These are phyloP conservation scores for Citrus sp. DNA, from an alignment of 345 rosid species.

Conservation along the genomic window DNA sequence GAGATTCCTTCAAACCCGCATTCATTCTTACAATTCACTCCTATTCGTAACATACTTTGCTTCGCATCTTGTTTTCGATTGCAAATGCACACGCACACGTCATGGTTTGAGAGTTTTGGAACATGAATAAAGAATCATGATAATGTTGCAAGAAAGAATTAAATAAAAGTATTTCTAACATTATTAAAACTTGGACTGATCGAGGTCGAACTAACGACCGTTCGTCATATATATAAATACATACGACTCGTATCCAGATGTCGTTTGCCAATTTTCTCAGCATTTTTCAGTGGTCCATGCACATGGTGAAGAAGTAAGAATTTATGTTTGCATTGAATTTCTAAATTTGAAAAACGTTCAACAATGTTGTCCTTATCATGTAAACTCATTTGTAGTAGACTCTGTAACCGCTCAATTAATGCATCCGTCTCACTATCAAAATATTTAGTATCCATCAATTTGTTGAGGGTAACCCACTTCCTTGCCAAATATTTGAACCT, in stretches of 20 bases:
- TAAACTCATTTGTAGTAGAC: no score
- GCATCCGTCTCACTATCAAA: no score
- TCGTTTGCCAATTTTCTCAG: neutral
- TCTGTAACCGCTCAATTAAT: no score
- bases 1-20: no score
- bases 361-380: neutral
- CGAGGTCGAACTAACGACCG: neutral
- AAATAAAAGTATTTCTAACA: no score
- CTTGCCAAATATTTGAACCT: no score
- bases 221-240: neutral
- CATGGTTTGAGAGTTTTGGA: neutral
- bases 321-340: neutral
- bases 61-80: no score
- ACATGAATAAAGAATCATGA: neutral
- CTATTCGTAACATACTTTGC: no score
- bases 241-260: neutral
- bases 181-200: neutral
- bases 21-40: no score
- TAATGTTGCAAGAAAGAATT: no score
- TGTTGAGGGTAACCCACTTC: no score
- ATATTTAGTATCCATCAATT: no score
- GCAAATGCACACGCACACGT: neutral
- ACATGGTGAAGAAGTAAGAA: neutral
- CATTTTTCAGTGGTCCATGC: neutral
- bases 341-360: neutral